Evolutionary conservation across 345 rosid genomes (phyloP), one percentile per base, ranked within the genome.

Genomic region (Salix arbutifolia): DNA sequence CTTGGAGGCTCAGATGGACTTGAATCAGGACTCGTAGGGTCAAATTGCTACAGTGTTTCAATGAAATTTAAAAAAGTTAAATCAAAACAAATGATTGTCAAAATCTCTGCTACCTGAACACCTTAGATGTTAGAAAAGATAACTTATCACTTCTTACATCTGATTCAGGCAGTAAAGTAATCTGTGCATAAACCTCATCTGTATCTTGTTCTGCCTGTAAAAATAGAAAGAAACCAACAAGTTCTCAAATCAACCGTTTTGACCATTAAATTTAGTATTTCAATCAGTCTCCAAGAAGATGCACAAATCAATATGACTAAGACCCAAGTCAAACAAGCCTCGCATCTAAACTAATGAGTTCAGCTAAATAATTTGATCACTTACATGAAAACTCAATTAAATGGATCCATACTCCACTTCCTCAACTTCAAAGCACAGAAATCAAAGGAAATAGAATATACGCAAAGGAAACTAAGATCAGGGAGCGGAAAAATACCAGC

Each of bases 121-220:
- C 19, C 17, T 11, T 1, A 56, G 46, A 67, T 19, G 11, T 8
- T 28, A 21, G 25, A 10, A 52, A 73, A 68, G 40, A 79, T 68
- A 62, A 5, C 2, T 25, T 46, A 46, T 69, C 26, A 17, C 21
- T 70, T 77, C 96, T 89, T 83, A 92, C 97, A 80, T 79, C 87
- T 65, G 56, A 40, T 25, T 87, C 92, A 14, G 99, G 98, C 37
- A 90, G 67, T 78, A 96, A 85, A 83, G 94, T 91, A 70, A 96
- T 91, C 78, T 91, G 99, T 3, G 99, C 97, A 90, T 93, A 96
- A 23, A 96, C 98, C 77, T 96, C 99, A 72, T 96, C 99, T 6
- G 98, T 92, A 40, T 96, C 99, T 86, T 83, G 96, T 84, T 96
- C 99, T 6, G 98, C 98, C 99, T 96, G 82, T 66, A 72, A 64